Conservation (phyloP, 305 asterid species). For the Salvia sclarea region DNA sequence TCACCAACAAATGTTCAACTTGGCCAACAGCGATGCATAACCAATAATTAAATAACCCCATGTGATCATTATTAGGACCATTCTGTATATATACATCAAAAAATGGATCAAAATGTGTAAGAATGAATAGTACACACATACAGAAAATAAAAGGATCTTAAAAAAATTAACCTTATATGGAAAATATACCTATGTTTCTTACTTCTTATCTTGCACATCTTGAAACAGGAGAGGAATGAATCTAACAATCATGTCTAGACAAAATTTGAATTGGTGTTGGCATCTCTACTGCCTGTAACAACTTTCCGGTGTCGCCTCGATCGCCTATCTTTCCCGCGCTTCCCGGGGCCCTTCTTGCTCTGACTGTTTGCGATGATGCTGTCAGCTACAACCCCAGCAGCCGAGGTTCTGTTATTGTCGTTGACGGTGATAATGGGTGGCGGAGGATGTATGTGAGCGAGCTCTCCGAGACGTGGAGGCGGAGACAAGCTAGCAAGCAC, state of each 20-base stretch:
- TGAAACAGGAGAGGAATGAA: conserved; percentile 51
- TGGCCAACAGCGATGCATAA: background rate
- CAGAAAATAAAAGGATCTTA: background rate
- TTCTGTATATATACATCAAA: conserved; percentile 21
- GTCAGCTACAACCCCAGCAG: conserved; percentile 26
- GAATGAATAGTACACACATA: background rate
- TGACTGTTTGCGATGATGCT: conserved; percentile 22
- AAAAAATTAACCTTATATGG: background rate
- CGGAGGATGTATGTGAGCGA: conserved; percentile 43
- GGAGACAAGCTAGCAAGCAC: conserved; percentile 57
- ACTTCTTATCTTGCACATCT: conserved; percentile 24
- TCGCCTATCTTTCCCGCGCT: conserved; percentile 59
- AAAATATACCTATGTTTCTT: conserved; percentile 20
- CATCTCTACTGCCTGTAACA: conserved; percentile 46
- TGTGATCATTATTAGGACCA: background rate
- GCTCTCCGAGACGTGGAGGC: conserved; percentile 33
- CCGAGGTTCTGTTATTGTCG: conserved; percentile 29
- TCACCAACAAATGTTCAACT: background rate
- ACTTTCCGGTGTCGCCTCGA: conserved; percentile 73
- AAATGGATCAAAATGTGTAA: conserved; percentile 21
- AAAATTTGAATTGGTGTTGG: conserved; percentile 40
- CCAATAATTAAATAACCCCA: background rate
- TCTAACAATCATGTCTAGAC: conserved; percentile 38
- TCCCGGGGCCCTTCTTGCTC: conserved; percentile 39
- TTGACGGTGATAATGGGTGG: conserved; percentile 35